Base-by-base conservation (phyloP, 1,284 basidiomycete species). In the Sporisorium graminicola region DNA sequence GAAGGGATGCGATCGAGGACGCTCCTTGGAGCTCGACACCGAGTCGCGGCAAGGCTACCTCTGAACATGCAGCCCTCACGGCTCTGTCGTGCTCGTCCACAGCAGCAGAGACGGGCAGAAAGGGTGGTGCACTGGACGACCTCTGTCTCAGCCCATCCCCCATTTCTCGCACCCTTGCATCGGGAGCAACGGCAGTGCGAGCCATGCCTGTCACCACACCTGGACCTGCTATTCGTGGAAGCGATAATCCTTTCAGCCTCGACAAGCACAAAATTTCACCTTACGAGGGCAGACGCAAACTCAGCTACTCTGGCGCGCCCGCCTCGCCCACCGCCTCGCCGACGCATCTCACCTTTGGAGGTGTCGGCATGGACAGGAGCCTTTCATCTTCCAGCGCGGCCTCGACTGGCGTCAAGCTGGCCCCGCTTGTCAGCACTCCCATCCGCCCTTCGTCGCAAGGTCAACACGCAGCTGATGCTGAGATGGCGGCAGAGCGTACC, bases 201-300 rank as follows among this genome's bases (percentile, higher is more conserved):
- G 59, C 47, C 3, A 59, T 77, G 57, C 64, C 66, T 8, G 58
- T 72, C 7, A 52, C 71, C 20, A 74, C 75, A 7, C 70, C 70
- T 10, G 66, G 66, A 16, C 67, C 71, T 43, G 33, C 40, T 3
- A 40, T 22, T 22, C 58, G 71, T 5, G n/a, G 43, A 5, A 61
- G 37, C 12, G 59, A 67, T 53, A 82, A 82, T 58, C 81, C 81
- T 3, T 82, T 82, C 61, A 81, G 75, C 43, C 70, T 82, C 24
- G 79, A 82, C 55, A 70, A 77, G 52, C 81, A 82, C 70, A 80
- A 79, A 65, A 78, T 81, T 53, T 75, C 74, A 44, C 80, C 80
- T 3, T 73, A 68, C 50, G 71, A 67, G 46, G 70, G 58, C 14
- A 53, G 69, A 7, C 37, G 74, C 5, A 73, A 68, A 58, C 64